Base-by-base conservation (phyloP, 1,139 yeast genomes). In the Yamadazyma atmosphaerica region DNA sequence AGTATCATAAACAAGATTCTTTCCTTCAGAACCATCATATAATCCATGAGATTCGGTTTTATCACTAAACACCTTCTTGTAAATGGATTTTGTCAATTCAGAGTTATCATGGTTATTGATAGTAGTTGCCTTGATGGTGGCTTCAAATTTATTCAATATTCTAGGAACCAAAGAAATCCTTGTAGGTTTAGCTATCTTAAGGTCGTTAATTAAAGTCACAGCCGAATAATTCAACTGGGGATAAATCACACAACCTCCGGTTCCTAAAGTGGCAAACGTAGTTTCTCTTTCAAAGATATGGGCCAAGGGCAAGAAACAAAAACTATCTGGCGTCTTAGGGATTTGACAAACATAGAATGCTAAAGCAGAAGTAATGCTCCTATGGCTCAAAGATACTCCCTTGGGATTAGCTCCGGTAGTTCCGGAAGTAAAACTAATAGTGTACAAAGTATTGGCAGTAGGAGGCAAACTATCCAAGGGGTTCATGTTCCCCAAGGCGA, bases 231-330 rank as follows among this genome's bases (percentile, higher is more conserved):
- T 54, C 32, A 54, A 47, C 42, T 62, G 71, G 2, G 78, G 77
- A 55, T 70, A 65, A 4, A 73, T 74, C 31, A 72, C 47, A 8
- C 65, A 56, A 12, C 57, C 47, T 22, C 69, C 72, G 28, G 45
- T 33, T 24, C 61, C 49, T 12, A 61, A 40, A 8, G 56, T 55
- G 32, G 49, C 51, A 10, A 52, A 42, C 26, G 63, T 39, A 24
- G 56, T 54, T 58, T 60, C 60, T 42, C 75, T 55, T 46, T 83
- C 86, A 54, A 76, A 83, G 44, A 84, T 83, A 56, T 84, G 90
- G 1, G 90, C 88, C 52, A 81, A 64, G 0, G 89, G 89, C 39
- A 83, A 68, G 56, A 80, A 79, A 41, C 77, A 49, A 51, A 52
- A 51, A 3, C 49, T 25, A 36, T 40, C 42, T 16, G 51, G 42